A percentile compares a stretch with the other conserved stretches of the same genome.
phyloP scores from a whole-genome alignment of 2,329 filamentous ascomycete species.

The Podosphaera xanthii region DNA sequence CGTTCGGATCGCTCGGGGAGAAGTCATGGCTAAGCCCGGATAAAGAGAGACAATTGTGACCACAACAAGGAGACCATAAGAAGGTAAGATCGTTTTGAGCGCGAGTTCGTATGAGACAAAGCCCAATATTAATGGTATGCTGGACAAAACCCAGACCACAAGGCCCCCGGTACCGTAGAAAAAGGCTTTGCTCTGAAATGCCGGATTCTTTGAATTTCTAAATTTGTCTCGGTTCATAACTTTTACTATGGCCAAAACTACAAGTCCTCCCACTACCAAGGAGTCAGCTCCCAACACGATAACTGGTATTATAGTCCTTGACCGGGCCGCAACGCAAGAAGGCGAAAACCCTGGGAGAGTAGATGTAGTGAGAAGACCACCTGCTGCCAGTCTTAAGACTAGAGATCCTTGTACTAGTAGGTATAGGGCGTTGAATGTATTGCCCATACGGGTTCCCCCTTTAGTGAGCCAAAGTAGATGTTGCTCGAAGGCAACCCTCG shows the following conservation, averaged over 20 bases:
- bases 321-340: constrained; percentile 14
- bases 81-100: constrained; percentile 14
- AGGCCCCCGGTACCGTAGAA: constrained; percentile 12
- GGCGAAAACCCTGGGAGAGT: constrained; percentile 15
- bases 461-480: constrained; percentile 16
- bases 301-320: constrained; percentile 13
- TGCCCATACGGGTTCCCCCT: constrained; percentile 10
- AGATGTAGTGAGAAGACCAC: constrained; percentile 14
- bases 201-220: constrained; percentile 4
- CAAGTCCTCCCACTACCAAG: constrained; percentile 12
- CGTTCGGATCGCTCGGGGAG: constrained; percentile 7
- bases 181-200: constrained; percentile 11
- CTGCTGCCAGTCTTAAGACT: constrained; percentile 11
- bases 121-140: constrained; percentile 16
- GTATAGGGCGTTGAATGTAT: constrained; percentile 10
- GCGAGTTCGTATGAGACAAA: constrained; percentile 11
- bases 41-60: constrained; percentile 10
- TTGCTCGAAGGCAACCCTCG: constrained; percentile 14
- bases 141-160: constrained; percentile 14
- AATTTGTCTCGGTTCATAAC: constrained; percentile 8
- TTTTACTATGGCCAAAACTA: constrained; percentile 10
- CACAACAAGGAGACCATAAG: constrained; percentile 15
- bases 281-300: constrained; percentile 13
- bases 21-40: constrained; percentile 6
- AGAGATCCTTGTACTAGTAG: constrained; percentile 14